These are phyloP conservation scores for Tuber borchii DNA, from an alignment of 495 filamentous ascomycete species.

Conservation along the genomic window DNA sequence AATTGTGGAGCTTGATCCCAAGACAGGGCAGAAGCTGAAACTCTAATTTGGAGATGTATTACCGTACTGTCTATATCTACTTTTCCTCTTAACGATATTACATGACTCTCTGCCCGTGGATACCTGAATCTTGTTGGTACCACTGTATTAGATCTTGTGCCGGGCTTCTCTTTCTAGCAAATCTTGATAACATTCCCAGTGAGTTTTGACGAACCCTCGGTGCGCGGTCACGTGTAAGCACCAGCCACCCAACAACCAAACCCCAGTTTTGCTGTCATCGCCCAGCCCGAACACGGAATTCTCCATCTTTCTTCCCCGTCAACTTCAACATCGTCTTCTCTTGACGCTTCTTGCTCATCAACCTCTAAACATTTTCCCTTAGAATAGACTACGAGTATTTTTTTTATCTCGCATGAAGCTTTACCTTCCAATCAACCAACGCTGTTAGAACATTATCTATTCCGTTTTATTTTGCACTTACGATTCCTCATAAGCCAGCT, in stretches of 20 bases:
- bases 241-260: not conserved
- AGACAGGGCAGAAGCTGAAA: constrained; percentile 15
- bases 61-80: not conserved
- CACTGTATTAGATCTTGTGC: not conserved
- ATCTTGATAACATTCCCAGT: not conserved
- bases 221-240: not conserved
- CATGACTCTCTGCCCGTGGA: not conserved
- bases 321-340: not conserved
- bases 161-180: not conserved
- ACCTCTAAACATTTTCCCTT: not conserved
- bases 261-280: constrained; percentile 4
- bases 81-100: not conserved
- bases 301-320: constrained; percentile 3
- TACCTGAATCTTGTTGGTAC: not conserved
- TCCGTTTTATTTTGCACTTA: not conserved
- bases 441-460: not conserved
- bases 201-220: not conserved
- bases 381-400: not conserved
- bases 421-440: not conserved
- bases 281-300: constrained; percentile 1
- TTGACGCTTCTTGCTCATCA: not conserved
- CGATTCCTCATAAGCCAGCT: not conserved
- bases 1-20: constrained; percentile 60
- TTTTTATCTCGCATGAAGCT: not conserved
- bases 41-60: not conserved